Evolutionary conservation across 306 rosid species (phyloP), one percentile per base, ranked within the genome.

Genomic region (Luffa aegyptiaca): DNA sequence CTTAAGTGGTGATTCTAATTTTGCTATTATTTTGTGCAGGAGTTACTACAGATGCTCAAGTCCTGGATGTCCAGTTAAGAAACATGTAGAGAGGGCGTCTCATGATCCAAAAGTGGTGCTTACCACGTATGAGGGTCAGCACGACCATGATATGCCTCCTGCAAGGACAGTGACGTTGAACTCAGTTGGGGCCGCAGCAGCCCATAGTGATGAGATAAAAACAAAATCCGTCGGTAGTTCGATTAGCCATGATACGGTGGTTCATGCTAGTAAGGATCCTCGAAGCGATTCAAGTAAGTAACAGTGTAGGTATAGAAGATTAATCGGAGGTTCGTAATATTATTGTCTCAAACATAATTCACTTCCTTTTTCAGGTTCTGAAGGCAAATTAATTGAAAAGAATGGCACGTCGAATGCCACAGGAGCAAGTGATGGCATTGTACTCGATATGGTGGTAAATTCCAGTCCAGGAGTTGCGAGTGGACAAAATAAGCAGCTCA

Each of bases 31-130:
- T 79, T 82, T 66, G 65, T 83, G 64, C 82, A 94, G 98, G 92
- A 91, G 96, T 90, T 94, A 94, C 78, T 94, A 91, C 80, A 90
- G 98, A 77, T 94, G 98, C 88, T 91, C 98, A 13, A 82, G 65
- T 86, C 88, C 92, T 35, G 95, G 97, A 84, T 94, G 98, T 86
- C 92, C 93, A 4, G 97, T 80, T 78, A 94, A 91, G 87, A 94
- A 92, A 86, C 96, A 92, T 58, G 91, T 94, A 52, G 97, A 94
- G 88, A 90, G 96, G 84, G 94, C 96, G 45, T 82, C 92, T 73
- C 85, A 88, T 61, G 94, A 92, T 83, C 61, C 85, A 26, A 92
- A 88, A 86, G 80, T 86, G 79, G 90, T 94, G 46, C 85, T 90
- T 72, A 84, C 96, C 79, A 92, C 94, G 62, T 94, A 94, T 52